Base-by-base conservation (phyloP, 768 basidiomycete species). In the Obba rivulosa region DNA sequence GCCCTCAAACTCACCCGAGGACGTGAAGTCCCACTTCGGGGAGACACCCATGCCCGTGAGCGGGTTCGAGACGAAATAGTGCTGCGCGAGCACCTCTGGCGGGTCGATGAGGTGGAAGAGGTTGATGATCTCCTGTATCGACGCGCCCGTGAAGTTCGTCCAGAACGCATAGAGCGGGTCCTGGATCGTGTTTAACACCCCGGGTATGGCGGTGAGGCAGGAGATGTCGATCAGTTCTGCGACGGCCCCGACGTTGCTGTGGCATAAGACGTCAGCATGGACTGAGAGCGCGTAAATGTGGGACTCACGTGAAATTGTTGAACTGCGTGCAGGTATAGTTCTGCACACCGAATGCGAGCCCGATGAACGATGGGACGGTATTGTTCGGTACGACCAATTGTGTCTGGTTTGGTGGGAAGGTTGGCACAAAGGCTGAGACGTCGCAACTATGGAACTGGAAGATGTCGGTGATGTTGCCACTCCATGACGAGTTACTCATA, bases 251-350 rank as follows among this genome's bases (percentile, higher is more conserved):
- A 69, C 57, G 51, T 67, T 69, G 16, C 77, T 80, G 55, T n/a
- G n/a, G n/a, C 20, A 36, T 46, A 40, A 21, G 14, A n/a, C n/a
- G n/a, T n/a, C n/a, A n/a, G n/a, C n/a, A n/a, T n/a, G n/a, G n/a
- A n/a, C n/a, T 7, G 25, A 21, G 18, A 20, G 34, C n/a, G 22
- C n/a, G n/a, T n/a, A n/a, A n/a, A n/a, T n/a, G n/a, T n/a, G n/a
- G n/a, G 13, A 53, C 75, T 52, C 47, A 80, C 79, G 69, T 68
- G 57, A 67, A 81, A 42, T 51, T 61, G 39, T 67, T 63, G 38
- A 50, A 60, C 31, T 51, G 46, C 8, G 55, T 59, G 57, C 79
- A 80, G 23, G 76, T 80, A 60, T 80, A 81, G 59, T 80, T 79
- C 58, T 80, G 79, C 14, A 69, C 69, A 20, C 78, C 75, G 43